Conservation (phyloP, 306 rosid genomes). For the Prunus dulcis region DNA sequence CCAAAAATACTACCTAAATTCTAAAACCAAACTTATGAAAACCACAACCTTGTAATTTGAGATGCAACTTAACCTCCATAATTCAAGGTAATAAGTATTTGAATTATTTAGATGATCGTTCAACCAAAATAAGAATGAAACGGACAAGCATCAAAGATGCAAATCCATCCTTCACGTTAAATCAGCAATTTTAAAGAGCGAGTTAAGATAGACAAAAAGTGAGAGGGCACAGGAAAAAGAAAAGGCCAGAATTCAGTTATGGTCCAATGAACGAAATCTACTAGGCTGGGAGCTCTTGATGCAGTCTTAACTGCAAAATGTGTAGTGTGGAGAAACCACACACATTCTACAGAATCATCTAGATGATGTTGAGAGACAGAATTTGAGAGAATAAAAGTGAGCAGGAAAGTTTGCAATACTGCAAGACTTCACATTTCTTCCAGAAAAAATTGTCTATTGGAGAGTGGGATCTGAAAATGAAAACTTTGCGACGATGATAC, state of each 20-base stretch:
- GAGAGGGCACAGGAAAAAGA: neutral
- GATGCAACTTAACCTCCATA: neutral
- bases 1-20: neutral
- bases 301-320: neutral
- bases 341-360: neutral
- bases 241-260: neutral
- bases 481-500: neutral
- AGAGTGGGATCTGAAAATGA: neutral
- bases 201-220: neutral
- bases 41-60: neutral
- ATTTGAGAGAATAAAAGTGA: neutral
- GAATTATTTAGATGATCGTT: neutral
- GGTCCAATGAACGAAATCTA: neutral
- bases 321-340: neutral
- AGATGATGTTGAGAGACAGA: neutral
- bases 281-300: neutral
- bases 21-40: neutral
- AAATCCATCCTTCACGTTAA: neutral
- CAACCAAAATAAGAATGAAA: conserved; percentile 7
- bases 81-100: neutral
- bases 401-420: neutral
- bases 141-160: neutral
- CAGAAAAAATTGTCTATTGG: neutral
- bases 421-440: neutral
- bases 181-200: neutral